Percentiles rank a stretch among this genome's conserved stretches.
Conservation (phyloP, 768 basidiomycete species). For the Mycena floridula region DNA sequence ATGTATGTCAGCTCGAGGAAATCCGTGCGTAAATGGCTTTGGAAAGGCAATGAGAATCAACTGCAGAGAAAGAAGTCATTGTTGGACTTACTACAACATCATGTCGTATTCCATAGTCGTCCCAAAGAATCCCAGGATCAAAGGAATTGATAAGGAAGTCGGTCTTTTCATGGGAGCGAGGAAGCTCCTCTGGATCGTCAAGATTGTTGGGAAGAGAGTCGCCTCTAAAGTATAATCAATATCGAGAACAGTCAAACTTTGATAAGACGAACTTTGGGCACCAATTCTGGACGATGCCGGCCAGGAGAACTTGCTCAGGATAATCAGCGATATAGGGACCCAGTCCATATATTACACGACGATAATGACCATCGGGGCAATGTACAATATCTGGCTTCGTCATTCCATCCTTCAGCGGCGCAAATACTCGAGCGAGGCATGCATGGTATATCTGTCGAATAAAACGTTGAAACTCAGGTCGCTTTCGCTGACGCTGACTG, state of each 20-base stretch:
- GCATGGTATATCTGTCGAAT: conserved; percentile 16
- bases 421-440: conserved; percentile 15
- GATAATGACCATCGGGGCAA: conserved; percentile 22
- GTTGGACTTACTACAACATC: not conserved
- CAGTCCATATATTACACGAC: conserved; percentile 16
- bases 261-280: conserved; percentile 19
- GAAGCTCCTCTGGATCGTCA: conserved; percentile 1
- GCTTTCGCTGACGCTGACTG: conserved; percentile 9
- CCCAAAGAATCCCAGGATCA: conserved; percentile 5
- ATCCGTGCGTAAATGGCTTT: conserved; percentile 1
- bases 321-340: conserved; percentile 25
- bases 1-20: no score
- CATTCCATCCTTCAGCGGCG: conserved; percentile 17
- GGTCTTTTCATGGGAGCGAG: conserved; percentile 2
- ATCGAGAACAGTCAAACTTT: not conserved
- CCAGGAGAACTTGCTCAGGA: conserved; percentile 18
- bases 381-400: conserved; percentile 14
- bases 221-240: conserved; percentile 7
- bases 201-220: conserved; percentile 9
- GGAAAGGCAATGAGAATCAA: not conserved
- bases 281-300: conserved; percentile 19
- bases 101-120: not conserved
- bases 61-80: no score
- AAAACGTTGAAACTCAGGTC: conserved; percentile 12
- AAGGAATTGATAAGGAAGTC: conserved; percentile 2